Percentiles rank a stretch among this genome's conserved stretches.
Conservation (phyloP, 2,329 filamentous ascomycete species). For the Colletotrichum shisoi region DNA sequence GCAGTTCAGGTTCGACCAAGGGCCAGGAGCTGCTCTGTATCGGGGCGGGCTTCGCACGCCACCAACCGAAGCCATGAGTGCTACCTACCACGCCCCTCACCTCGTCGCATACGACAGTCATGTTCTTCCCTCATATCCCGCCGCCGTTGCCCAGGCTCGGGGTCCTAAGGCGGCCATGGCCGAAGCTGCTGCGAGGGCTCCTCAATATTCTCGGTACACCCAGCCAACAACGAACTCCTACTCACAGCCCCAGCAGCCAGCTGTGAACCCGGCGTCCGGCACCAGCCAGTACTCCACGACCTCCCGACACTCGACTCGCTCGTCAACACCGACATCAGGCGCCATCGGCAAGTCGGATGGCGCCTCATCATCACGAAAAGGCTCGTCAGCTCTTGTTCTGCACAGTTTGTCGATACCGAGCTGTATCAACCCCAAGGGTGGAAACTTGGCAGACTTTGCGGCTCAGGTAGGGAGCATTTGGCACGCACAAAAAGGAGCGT, state of each 20-base stretch:
- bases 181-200: constrained; percentile 46
- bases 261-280: constrained; percentile 36
- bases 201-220: constrained; percentile 48
- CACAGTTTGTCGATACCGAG: constrained; percentile 75
- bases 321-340: constrained; percentile 51
- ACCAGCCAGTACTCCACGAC: constrained; percentile 40
- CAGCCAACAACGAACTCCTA: constrained; percentile 38
- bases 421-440: constrained; percentile 77
- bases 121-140: constrained; percentile 53
- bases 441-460: constrained; percentile 82
- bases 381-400: constrained; percentile 58
- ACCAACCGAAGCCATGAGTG: constrained; percentile 62
- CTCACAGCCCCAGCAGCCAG: constrained; percentile 36
- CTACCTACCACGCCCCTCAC: constrained; percentile 58
- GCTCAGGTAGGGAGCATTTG: constrained; percentile 68
- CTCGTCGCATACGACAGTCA: constrained; percentile 59
- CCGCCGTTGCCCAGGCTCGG: constrained; percentile 47
- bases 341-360: constrained; percentile 45
- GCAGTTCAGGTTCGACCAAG: constrained; percentile 21
- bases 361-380: constrained; percentile 49
- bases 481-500: constrained; percentile 5
- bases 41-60: constrained; percentile 59
- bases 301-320: constrained; percentile 49
- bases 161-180: constrained; percentile 47
- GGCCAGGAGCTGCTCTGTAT: constrained; percentile 43